Conservation (phyloP, 805 yeast species). For the Pichia kluyveri region DNA sequence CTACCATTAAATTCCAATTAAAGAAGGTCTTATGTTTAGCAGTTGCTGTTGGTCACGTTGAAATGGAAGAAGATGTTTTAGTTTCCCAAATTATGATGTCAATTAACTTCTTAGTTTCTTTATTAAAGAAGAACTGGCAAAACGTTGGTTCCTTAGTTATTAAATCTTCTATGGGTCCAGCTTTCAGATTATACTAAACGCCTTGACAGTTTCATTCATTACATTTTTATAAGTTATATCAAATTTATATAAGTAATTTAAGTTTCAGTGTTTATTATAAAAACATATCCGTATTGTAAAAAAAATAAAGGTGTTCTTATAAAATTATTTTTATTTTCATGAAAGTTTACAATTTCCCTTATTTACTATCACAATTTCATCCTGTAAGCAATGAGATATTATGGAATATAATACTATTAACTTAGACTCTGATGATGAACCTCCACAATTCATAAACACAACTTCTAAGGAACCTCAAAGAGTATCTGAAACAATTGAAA, state of each 20-base stretch:
- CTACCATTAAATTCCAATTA: conserved; percentile 99
- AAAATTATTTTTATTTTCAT: no score
- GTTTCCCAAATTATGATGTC: conserved; percentile 98
- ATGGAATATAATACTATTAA: background rate
- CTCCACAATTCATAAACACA: background rate
- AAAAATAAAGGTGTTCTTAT: no score
- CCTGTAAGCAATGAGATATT: no score
- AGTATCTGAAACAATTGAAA: background rate
- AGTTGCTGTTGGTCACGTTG: conserved; percentile 99
- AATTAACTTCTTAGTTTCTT: conserved; percentile 96
- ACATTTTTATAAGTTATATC: background rate
- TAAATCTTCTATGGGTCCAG: conserved; percentile 99
- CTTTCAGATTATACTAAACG: conserved; percentile 95
- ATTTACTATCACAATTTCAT: no score
- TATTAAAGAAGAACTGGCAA: conserved; percentile 99
- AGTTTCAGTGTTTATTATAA: background rate
- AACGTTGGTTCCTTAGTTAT: conserved; percentile 98
- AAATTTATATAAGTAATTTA: background rate
- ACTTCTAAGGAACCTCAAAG: background rate
- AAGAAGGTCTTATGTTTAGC: conserved; percentile 99
- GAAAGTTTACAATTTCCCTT: no score
- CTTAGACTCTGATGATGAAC: background rate
- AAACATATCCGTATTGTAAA: no score
- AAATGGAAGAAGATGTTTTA: conserved; percentile 94
- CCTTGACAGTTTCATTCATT: conserved; percentile 2